These are phyloP conservation scores for Neopestalotiopsis clavispora DNA, from an alignment of 2,329 filamentous ascomycete genomes.

Conservation along the genomic window DNA sequence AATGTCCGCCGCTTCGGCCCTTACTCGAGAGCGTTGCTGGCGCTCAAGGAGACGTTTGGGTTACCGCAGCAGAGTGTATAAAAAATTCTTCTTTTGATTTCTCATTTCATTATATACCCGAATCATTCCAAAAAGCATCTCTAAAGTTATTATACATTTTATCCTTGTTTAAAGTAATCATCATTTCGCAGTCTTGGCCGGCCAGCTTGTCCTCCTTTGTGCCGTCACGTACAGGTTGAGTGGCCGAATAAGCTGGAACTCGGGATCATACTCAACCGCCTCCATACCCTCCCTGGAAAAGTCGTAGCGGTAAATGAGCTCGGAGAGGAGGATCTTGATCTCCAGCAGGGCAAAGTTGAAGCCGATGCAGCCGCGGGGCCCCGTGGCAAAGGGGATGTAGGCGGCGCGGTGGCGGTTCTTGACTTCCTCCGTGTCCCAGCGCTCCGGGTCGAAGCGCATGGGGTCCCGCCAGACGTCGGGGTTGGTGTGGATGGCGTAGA, in stretches of 20 bases:
- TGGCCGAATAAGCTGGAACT: slow-evolving; percentile 62
- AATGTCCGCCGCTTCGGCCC: slow-evolving; percentile 13
- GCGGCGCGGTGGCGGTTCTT: slow-evolving; percentile 54
- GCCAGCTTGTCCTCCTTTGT: slow-evolving; percentile 53
- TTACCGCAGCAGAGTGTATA: background rate
- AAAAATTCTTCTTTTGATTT: background rate
- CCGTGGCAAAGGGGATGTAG: slow-evolving; percentile 64
- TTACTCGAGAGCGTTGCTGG: slow-evolving; percentile 8
- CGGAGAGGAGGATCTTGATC: slow-evolving; percentile 61
- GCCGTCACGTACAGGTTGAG: slow-evolving; percentile 58
- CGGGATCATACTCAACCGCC: slow-evolving; percentile 61
- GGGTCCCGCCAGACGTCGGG: slow-evolving; percentile 62
- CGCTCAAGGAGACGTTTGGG: slow-evolving; percentile 5
- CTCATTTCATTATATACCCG: slow-evolving; percentile 1
- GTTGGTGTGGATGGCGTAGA: slow-evolving; percentile 58
- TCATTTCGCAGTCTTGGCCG: slow-evolving; percentile 26
- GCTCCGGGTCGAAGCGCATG: slow-evolving; percentile 59
- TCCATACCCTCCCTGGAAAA: slow-evolving; percentile 54
- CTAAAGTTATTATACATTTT: background rate
- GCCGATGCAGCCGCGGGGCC: slow-evolving; percentile 62
- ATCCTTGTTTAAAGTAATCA: background rate
- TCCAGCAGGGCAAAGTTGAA: slow-evolving; percentile 69
- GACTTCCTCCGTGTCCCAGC: slow-evolving; percentile 60
- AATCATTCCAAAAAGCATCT: background rate
- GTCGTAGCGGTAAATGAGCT: slow-evolving; percentile 63